Conservation (phyloP, 768 basidiomycete genomes). For the Suillus sp. region DNA sequence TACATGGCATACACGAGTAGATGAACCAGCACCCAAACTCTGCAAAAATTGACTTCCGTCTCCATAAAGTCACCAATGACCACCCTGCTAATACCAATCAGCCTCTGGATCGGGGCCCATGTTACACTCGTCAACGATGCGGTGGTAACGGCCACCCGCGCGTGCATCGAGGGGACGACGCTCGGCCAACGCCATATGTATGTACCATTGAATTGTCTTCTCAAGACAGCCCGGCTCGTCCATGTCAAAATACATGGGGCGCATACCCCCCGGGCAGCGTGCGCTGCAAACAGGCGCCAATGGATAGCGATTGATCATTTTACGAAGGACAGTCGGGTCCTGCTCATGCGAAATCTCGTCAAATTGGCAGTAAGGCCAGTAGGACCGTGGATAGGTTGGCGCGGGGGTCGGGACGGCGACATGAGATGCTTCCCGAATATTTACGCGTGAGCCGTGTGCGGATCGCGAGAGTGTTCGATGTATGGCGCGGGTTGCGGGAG, state of each 20-base stretch:
- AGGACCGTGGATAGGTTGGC: background rate
- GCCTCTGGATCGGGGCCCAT: conserved; percentile 3
- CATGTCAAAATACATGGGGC: conserved; percentile 15
- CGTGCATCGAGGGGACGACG: conserved; percentile 17
- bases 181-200: conserved; percentile 4
- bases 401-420: background rate
- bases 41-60: background rate
- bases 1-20: no score
- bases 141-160: conserved; percentile 10
- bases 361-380: background rate
- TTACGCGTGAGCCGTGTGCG: background rate
- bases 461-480: conserved; percentile 4
- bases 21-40: background rate
- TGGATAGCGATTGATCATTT: conserved; percentile 7
- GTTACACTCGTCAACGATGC: background rate
- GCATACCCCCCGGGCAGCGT: conserved; percentile 5
- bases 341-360: background rate
- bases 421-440: conserved; percentile 4
- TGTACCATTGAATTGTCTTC: conserved; percentile 3
- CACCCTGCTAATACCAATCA: background rate
- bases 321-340: background rate
- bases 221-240: background rate
- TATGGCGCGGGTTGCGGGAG: background rate
- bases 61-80: background rate
- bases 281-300: background rate